Percentiles rank a stretch among this genome's conserved stretches.
Evolutionary conservation across 805 yeast species (phyloP).

Genomic region (Saccharomycopsis fermentans): DNA sequence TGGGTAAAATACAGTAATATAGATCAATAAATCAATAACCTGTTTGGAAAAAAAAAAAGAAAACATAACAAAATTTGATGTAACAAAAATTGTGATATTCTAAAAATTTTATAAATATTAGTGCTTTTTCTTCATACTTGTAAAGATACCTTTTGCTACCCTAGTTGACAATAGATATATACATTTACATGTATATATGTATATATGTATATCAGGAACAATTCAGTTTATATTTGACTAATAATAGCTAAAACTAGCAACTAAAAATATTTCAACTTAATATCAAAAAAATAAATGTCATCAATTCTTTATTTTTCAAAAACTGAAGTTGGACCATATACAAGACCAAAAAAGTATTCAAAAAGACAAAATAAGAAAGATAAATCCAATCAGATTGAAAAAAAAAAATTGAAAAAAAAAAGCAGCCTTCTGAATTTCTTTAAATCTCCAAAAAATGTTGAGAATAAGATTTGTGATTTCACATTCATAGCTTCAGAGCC

Average conservation of each 20-base stretch:
- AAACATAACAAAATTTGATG: neutral
- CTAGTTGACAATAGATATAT: too few relatives aligned
- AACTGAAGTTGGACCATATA: neutral
- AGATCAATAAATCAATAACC: too few relatives aligned
- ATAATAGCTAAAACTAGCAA: neutral
- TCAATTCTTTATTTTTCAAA: neutral
- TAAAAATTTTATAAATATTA: neutral
- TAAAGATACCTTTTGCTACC: neutral
- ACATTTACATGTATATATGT: neutral
- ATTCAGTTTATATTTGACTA: neutral
- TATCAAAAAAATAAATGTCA: neutral
- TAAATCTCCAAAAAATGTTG: neutral
- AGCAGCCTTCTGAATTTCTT: neutral
- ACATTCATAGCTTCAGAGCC: neutral
- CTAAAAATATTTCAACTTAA: neutral
- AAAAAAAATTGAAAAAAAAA: neutral
- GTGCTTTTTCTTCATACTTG: neutral
- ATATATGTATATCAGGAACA: neutral
- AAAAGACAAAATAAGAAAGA: neutral
- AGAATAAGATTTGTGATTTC: neutral
- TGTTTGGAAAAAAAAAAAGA: neutral
- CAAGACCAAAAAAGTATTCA: neutral
- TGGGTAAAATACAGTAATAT: neutral
- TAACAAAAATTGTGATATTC: too few relatives aligned
- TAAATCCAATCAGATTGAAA: neutral